These are phyloP conservation scores for Sporothrix variecibatus DNA, from an alignment of 2,329 filamentous ascomycete species.

Conservation along the genomic window DNA sequence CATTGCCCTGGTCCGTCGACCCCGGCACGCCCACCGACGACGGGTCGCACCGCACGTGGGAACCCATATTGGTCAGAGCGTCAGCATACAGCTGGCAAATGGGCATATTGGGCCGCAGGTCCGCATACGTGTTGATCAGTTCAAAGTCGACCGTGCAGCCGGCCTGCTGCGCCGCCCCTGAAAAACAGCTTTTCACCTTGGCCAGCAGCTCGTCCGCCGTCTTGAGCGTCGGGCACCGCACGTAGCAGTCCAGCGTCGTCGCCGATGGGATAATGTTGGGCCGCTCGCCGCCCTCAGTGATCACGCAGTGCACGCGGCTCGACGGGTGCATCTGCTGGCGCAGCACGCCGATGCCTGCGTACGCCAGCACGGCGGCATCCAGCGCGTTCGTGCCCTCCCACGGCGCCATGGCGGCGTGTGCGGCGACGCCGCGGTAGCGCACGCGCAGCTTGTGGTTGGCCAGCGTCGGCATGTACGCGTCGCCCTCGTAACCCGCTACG, in stretches of 20 bases:
- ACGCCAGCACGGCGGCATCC: conserved; percentile 44
- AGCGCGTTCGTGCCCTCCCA: conserved; percentile 52
- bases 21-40: conserved; percentile 40
- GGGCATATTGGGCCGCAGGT: conserved; percentile 38
- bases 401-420: conserved; percentile 48
- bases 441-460: conserved; percentile 33
- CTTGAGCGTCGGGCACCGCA: conserved; percentile 43
- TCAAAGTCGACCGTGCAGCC: conserved; percentile 37
- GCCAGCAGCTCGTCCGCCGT: conserved; percentile 36
- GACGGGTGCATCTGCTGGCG: conserved; percentile 50
- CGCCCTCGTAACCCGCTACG: conserved; percentile 25
- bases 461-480: conserved; percentile 26
- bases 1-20: conserved; percentile 58
- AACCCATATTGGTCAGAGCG: conserved; percentile 15
- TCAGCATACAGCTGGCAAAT: conserved; percentile 48
- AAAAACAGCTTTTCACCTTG: conserved; percentile 39
- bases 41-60: conserved; percentile 37
- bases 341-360: conserved; percentile 44
- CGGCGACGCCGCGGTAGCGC: conserved; percentile 45
- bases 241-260: conserved; percentile 46
- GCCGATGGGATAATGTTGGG: conserved; percentile 42
- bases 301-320: conserved; percentile 52
- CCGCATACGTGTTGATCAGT: conserved; percentile 37
- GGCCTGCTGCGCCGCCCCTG: conserved; percentile 40
- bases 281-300: conserved; percentile 42